These are phyloP conservation scores for Termitomyces sp. DNA, from an alignment of 768 basidiomycete genomes.

Conservation along the genomic window DNA sequence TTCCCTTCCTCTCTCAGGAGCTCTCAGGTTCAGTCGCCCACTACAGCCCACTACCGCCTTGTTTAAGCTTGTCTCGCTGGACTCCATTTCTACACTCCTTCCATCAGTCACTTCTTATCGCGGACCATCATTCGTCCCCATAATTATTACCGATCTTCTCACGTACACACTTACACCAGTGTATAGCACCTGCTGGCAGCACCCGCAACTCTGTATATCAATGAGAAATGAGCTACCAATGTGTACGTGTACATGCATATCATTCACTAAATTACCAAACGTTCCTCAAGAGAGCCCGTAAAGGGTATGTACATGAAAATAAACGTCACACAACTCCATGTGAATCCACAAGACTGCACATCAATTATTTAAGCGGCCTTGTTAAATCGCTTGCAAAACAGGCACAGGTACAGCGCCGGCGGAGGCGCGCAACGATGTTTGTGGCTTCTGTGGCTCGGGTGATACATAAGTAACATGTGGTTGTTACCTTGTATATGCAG, in stretches of 20 bases:
- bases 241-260: conserved; percentile 10
- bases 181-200: neutral
- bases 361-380: conserved; percentile 10
- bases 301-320: neutral
- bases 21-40: neutral
- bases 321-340: conserved; percentile 12
- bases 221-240: conserved; percentile 6
- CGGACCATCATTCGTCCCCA: conserved; percentile 28
- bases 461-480: too few species aligned
- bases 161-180: conserved; percentile 1
- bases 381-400: conserved; percentile 14
- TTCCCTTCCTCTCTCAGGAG: neutral
- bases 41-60: neutral
- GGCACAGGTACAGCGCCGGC: conserved; percentile 16
- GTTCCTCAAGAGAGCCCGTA: conserved; percentile 1
- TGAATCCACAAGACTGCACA: conserved; percentile 3
- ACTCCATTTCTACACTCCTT: conserved; percentile 15
- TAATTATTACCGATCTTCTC: conserved; percentile 12
- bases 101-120: conserved; percentile 54
- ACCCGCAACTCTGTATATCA: neutral
- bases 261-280: conserved; percentile 1
- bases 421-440: neutral
- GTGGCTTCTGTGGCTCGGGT: conserved; percentile 3
- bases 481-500: too few species aligned
- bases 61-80: neutral